phyloP scores from a whole-genome alignment of 2,329 filamentous ascomycete genomes.

The Blastomyces parvus region DNA sequence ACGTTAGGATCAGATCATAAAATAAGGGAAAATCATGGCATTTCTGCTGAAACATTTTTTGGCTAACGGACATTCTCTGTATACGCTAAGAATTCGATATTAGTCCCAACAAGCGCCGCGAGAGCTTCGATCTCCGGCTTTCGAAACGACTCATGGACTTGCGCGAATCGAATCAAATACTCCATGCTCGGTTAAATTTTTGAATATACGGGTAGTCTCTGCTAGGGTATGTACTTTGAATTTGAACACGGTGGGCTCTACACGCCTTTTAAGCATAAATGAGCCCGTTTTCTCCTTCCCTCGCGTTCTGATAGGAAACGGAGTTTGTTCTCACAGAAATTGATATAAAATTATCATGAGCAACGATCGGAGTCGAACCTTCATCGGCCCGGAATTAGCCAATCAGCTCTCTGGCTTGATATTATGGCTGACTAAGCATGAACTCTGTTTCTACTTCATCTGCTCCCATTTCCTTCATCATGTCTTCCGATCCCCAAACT shows the following conservation, averaged over 20 bases:
- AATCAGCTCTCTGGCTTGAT: background rate
- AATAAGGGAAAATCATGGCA: background rate
- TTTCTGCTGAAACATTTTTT: background rate
- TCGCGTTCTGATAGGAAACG: background rate
- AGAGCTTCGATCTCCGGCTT: conserved; percentile 74
- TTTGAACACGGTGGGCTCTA: too few species aligned
- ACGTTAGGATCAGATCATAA: conserved; percentile 6
- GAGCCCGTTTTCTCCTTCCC: background rate
- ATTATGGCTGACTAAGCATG: background rate
- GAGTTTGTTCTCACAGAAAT: background rate
- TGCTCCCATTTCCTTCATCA: background rate
- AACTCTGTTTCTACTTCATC: background rate
- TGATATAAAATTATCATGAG: background rate
- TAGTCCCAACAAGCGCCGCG: conserved; percentile 56
- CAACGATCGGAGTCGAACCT: background rate
- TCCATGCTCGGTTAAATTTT: conserved; percentile 42
- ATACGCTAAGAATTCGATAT: conserved; percentile 67
- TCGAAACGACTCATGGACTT: conserved; percentile 85
- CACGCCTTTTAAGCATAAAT: background rate
- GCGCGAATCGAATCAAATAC: conserved; percentile 81
- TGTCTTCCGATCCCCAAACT: background rate
- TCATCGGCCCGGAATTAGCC: background rate
- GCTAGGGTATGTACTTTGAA: background rate
- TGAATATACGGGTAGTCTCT: background rate
- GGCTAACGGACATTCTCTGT: conserved; percentile 19